A percentile compares a stretch with the other conserved stretches of the same genome.
These are phyloP conservation scores for Xylogone sp. DNA, from an alignment of 2,329 filamentous ascomycete genomes.

Conservation along the genomic window DNA sequence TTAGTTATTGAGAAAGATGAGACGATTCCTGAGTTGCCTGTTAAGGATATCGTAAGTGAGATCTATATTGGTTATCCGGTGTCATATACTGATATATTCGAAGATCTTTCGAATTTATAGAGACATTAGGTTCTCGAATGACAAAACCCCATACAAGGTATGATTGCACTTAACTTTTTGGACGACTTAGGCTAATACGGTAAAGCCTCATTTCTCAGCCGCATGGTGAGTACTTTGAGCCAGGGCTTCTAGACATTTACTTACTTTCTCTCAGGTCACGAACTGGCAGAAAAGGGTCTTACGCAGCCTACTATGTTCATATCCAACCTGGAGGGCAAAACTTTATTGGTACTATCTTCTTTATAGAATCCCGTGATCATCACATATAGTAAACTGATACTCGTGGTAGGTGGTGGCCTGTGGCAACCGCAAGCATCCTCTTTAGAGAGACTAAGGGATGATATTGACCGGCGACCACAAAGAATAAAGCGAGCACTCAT, in stretches of 20 bases:
- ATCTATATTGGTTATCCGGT: background rate
- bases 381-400: background rate
- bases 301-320: constrained; percentile 86
- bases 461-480: constrained; percentile 70
- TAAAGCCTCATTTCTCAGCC: constrained; percentile 72
- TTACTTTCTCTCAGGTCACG: constrained; percentile 49
- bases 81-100: background rate
- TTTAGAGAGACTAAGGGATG: constrained; percentile 64
- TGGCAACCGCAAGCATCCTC: constrained; percentile 71
- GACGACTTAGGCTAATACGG: background rate
- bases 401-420: constrained; percentile 54
- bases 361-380: background rate
- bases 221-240: constrained; percentile 55
- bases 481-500: constrained; percentile 66
- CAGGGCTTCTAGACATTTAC: background rate
- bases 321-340: constrained; percentile 64
- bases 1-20: constrained; percentile 70
- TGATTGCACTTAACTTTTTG: constrained; percentile 9
- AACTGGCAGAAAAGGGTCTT: constrained; percentile 81
- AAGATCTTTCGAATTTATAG: constrained; percentile 79
- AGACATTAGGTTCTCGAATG: constrained; percentile 79
- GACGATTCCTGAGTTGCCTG: constrained; percentile 80
- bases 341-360: constrained; percentile 54
- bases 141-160: constrained; percentile 87
- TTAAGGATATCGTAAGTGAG: constrained; percentile 63